Evolutionary conservation across 441 rosid genomes (phyloP).

Genomic region (Cnidoscolus chayamansa): DNA sequence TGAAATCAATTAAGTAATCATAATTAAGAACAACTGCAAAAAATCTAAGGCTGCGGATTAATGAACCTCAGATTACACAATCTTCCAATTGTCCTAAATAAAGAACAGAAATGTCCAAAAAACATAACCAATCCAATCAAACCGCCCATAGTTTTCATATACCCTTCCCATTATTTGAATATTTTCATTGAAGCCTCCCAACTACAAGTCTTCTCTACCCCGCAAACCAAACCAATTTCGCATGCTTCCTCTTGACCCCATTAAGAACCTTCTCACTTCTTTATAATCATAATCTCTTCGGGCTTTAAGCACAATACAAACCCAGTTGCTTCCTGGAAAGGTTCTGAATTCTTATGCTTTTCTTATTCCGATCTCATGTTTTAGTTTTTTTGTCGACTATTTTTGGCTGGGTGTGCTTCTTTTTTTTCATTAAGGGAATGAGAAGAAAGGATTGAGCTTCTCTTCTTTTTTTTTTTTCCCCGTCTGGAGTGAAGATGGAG

Average conservation of each 20-base stretch:
- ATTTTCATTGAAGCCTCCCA: background rate
- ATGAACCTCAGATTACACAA: no score
- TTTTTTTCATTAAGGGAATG: slow-evolving; percentile 16
- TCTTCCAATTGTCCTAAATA: no score
- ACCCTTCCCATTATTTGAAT: background rate
- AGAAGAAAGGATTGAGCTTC: slow-evolving; percentile 7
- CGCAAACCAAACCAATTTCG: slow-evolving; percentile 3
- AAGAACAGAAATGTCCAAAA: no score
- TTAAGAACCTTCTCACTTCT: background rate
- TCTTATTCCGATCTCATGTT: background rate
- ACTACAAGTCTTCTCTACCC: slow-evolving; percentile 5
- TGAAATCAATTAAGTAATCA: no score
- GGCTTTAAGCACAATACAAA: background rate
- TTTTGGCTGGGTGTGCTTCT: background rate
- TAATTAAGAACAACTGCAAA: no score
- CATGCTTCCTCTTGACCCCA: slow-evolving; percentile 7
- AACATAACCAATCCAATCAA: background rate
- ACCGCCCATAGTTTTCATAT: background rate
- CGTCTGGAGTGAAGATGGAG: slow-evolving; percentile 25
- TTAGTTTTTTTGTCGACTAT: background rate
- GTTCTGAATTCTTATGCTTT: background rate
- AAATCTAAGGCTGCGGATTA: no score
- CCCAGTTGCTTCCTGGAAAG: background rate
- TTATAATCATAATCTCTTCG: background rate
- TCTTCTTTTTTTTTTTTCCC: background rate